phyloP scores from a whole-genome alignment of 2,329 filamentous ascomycete species.

The Albophoma yamanashiensis region DNA sequence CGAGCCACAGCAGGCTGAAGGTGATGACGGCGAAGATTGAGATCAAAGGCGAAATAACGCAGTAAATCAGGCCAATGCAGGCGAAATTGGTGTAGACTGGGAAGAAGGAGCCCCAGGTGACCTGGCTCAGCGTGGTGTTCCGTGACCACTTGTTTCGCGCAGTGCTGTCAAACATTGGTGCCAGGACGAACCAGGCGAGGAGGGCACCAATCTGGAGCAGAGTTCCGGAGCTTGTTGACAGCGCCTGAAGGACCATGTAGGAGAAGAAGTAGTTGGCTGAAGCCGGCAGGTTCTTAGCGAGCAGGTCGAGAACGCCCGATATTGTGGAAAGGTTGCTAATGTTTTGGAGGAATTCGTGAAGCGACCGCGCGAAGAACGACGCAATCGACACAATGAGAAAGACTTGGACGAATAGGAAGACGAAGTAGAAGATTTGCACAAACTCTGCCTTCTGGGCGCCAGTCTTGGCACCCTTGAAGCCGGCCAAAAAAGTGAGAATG shows the following conservation, averaged over 20 bases:
- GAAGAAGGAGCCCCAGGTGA: conserved; percentile 90
- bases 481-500: conserved; percentile 63
- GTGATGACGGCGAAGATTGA: conserved; percentile 89
- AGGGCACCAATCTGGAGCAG: conserved; percentile 75
- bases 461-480: conserved; percentile 71
- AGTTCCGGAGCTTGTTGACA: conserved; percentile 83
- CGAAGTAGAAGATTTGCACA: conserved; percentile 90
- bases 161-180: conserved; percentile 75
- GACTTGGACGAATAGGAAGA: conserved; percentile 87
- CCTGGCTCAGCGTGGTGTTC: conserved; percentile 65
- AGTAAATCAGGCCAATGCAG: conserved; percentile 84
- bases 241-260: conserved; percentile 91
- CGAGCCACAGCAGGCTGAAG: conserved; percentile 84
- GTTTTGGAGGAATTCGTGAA: conserved; percentile 51
- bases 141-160: conserved; percentile 72
- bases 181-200: conserved; percentile 70
- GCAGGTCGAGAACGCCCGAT: conserved; percentile 53
- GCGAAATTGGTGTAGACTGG: conserved; percentile 95
- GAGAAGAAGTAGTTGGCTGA: conserved; percentile 97
- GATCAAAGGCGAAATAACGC: conserved; percentile 80
- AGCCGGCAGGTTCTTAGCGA: conserved; percentile 73
- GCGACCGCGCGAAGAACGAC: conserved; percentile 54
- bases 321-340: conserved; percentile 39
- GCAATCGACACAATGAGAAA: conserved; percentile 89
- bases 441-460: conserved; percentile 67